These are phyloP conservation scores for Orbilia oligospora DNA, from an alignment of 2,329 filamentous ascomycete species.

Conservation along the genomic window DNA sequence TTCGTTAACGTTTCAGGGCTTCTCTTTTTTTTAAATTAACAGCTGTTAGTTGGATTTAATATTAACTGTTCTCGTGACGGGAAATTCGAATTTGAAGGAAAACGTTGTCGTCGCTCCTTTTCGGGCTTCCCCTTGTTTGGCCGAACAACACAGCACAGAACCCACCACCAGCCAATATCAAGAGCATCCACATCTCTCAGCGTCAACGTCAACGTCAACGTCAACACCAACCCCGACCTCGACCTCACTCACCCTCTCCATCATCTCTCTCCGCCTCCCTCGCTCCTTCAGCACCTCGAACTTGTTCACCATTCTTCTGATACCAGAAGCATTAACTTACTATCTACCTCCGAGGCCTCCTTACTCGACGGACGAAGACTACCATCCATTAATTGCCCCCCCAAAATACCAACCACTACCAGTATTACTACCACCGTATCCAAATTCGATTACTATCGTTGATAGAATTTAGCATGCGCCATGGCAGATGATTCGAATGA, in stretches of 20 bases:
- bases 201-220: constrained; percentile 1
- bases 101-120: constrained; percentile 33
- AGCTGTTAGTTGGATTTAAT: not conserved
- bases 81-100: not conserved
- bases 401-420: not conserved
- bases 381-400: not conserved
- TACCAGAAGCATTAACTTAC: not conserved
- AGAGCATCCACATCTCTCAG: not conserved
- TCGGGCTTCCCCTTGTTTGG: constrained; percentile 9
- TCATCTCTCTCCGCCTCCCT: not conserved
- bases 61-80: constrained; percentile 3
- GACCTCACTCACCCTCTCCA: not conserved
- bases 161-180: not conserved
- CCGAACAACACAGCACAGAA: constrained; percentile 1
- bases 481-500: constrained; percentile 59
- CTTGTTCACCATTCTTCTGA: not conserved
- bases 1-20: not conserved
- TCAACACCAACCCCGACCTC: not conserved
- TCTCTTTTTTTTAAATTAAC: not conserved
- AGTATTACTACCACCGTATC: not conserved
- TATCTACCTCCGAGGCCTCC: constrained; percentile 19
- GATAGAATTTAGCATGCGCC: constrained; percentile 39
- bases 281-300: not conserved
- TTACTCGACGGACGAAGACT: constrained; percentile 13
- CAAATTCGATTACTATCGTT: not conserved